A percentile compares a stretch with the other conserved stretches of the same genome.
These are phyloP conservation scores for Phytophthora kernoviae DNA, from an alignment of 352 stramenopile species.

Conservation along the genomic window DNA sequence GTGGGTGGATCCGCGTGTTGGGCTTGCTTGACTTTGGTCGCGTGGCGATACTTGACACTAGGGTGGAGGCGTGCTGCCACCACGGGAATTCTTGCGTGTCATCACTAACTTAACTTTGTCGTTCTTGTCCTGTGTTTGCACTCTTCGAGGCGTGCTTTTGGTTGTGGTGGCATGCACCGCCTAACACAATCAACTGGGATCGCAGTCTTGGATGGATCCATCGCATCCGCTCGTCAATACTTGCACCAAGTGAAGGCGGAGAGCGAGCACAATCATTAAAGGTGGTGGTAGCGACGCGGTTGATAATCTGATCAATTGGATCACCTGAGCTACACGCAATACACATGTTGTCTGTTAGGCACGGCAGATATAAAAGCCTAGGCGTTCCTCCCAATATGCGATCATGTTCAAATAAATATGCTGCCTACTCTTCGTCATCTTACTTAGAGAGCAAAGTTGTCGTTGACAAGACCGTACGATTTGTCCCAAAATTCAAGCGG, in stretches of 20 bases:
- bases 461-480: conserved; percentile 6
- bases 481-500: conserved; percentile 6
- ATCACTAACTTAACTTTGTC: background rate
- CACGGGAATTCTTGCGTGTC: background rate
- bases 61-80: conserved; percentile 4
- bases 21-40: background rate
- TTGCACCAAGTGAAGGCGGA: conserved; percentile 5
- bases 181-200: conserved; percentile 16
- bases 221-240: conserved; percentile 6
- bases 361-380: no score
- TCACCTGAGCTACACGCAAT: no score
- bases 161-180: background rate
- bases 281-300: conserved; percentile 18
- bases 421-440: no score
- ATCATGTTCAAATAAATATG: no score
- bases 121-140: background rate
- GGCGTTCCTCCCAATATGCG: no score
- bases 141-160: background rate
- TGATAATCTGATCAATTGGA: background rate
- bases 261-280: conserved; percentile 25
- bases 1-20: no score
- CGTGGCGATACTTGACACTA: background rate
- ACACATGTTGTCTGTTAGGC: no score
- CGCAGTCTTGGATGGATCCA: conserved; percentile 10
- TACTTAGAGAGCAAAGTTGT: no score